Evolutionary conservation across 371 early-diverging fungal genomes (phyloP), one percentile per base, ranked within the genome.

Genomic region (Globomyces sp.): DNA sequence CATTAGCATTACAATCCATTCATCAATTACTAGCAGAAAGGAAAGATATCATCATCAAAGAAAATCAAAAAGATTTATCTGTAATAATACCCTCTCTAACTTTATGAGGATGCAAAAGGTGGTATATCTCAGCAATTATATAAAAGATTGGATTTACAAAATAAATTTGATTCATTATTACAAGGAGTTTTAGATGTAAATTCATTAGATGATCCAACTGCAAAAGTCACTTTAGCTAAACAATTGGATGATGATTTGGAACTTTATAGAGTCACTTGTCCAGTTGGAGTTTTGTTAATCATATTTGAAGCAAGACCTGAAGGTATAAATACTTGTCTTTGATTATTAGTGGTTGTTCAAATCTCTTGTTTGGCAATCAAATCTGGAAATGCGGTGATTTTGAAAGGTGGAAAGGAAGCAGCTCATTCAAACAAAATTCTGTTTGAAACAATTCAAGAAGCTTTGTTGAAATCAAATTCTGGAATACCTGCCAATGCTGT

Each of bases 271-370:
- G 89, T 98, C 5, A 84, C 88, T 1, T 93, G 92, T 44, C 95
- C 98, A 46, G 92, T 98, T 24, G 98, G 98, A 43, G 95, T 95
- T 11, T 77, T 94, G 49, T 77, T 98, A 76, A 93, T 95, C 64
- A 98, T 98, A 63, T 98, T 98, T 68, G 98, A 98, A 76, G 95
- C 98, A 13, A 86, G 98, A 36, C 98, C 98, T n/a, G 98, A 98
- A 76, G 98, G 24, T 24, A 24, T 24, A 24, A 24, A 24, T 24
- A 24, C 24, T 24, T 24, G 24, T 24, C 24, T 24, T 24, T 24
- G 24, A 24, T 24, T 24, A 24, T 24, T 24, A 24, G 24, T 98
- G 1, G 94, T 96, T 13, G 95, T 96, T 34, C 95, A 98, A 68
- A 95, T 98, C 64, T 89, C 95, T 0, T 89, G 90, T n/a, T 78